A percentile compares a stretch with the other conserved stretches of the same genome.
These are phyloP conservation scores for Yamadazyma sp. DNA, from an alignment of 1,139 yeast genomes.

Conservation along the genomic window DNA sequence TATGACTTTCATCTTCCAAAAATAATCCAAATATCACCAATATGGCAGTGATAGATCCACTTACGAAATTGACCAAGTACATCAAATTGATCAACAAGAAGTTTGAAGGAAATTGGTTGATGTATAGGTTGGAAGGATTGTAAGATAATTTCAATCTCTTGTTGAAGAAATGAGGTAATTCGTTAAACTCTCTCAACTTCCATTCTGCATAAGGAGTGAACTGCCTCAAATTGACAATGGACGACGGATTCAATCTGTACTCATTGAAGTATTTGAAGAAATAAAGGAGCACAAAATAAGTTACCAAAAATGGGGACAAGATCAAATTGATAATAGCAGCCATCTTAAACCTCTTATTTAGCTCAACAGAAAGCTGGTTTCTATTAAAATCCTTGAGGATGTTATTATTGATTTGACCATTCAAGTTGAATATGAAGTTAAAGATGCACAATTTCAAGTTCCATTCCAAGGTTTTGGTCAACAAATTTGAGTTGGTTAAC, in stretches of 20 bases:
- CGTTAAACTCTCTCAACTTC: slow-evolving; percentile 93
- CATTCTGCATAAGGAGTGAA: slow-evolving; percentile 94
- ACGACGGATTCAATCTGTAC: slow-evolving; percentile 83
- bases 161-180: slow-evolving; percentile 82
- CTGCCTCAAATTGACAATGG: slow-evolving; percentile 75
- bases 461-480: slow-evolving; percentile 93
- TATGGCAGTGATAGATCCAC: slow-evolving; percentile 89
- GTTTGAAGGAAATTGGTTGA: slow-evolving; percentile 91
- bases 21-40: slow-evolving; percentile 76
- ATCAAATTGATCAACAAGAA: slow-evolving; percentile 53
- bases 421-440: slow-evolving; percentile 79
- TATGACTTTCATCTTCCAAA: slow-evolving; percentile 76
- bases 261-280: slow-evolving; percentile 92
- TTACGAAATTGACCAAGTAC: slow-evolving; percentile 67
- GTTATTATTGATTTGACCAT: slow-evolving; percentile 78
- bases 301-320: slow-evolving; percentile 81
- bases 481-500: slow-evolving; percentile 40
- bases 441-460: slow-evolving; percentile 83
- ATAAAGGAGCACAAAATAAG: slow-evolving; percentile 77
- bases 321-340: slow-evolving; percentile 84
- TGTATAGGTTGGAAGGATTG: slow-evolving; percentile 77
- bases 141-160: slow-evolving; percentile 75
- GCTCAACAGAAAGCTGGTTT: slow-evolving; percentile 63
- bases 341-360: slow-evolving; percentile 75
- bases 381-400: slow-evolving; percentile 75